phyloP scores from a whole-genome alignment of 768 basidiomycete genomes.

The Podaxis carcinomalis region DNA sequence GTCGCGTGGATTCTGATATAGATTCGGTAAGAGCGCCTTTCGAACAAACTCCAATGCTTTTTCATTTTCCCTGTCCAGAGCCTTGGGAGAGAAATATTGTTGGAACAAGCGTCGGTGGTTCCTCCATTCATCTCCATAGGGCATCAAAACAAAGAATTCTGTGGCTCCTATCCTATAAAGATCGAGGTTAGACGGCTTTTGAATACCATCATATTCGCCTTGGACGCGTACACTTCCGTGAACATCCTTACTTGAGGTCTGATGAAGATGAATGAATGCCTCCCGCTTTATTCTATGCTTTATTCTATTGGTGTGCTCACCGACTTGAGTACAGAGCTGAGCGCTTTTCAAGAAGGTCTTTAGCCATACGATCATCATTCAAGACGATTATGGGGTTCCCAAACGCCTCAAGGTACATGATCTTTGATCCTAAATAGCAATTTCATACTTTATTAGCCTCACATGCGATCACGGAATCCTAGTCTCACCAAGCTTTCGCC shows the following conservation, averaged over 20 bases:
- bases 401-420: slow-evolving; percentile 50
- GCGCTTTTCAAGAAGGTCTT: slow-evolving; percentile 54
- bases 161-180: neutral
- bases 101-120: slow-evolving; percentile 23
- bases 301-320: neutral
- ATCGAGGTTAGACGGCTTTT: neutral
- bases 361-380: slow-evolving; percentile 38
- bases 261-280: neutral
- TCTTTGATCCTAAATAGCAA: slow-evolving; percentile 22
- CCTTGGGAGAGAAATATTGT: slow-evolving; percentile 19
- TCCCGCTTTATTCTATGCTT: neutral
- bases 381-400: slow-evolving; percentile 36
- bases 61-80: neutral
- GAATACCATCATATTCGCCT: neutral
- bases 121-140: slow-evolving; percentile 24
- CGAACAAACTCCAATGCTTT: slow-evolving; percentile 9
- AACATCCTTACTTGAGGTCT: slow-evolving; percentile 1
- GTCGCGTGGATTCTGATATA: slow-evolving; percentile 6
- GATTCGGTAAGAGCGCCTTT: neutral
- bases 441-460: neutral
- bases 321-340: slow-evolving; percentile 56
- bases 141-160: slow-evolving; percentile 11
- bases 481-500: slow-evolving; percentile 10
- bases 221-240: slow-evolving; percentile 6
- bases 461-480: neutral